Conservation (phyloP, 116 monocot species). For the Trichopus zeylanicus region DNA sequence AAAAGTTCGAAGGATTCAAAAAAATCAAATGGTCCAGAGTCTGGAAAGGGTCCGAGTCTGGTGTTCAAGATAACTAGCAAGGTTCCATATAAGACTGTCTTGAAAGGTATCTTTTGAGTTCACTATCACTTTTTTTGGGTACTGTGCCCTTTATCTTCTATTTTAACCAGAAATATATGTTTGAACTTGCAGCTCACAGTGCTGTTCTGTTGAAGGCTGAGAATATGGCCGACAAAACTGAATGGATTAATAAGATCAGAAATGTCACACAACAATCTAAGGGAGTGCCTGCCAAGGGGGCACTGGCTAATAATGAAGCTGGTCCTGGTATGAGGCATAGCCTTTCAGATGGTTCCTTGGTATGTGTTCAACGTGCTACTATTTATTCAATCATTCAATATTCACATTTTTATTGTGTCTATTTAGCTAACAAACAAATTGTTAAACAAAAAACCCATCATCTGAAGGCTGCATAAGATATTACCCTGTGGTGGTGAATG, state of each 20-base stretch:
- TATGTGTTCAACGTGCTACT: constrained; percentile 17
- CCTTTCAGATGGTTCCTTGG: constrained; percentile 82
- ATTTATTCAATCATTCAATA: neutral
- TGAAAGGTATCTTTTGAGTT: constrained; percentile 50
- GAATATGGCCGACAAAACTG: constrained; percentile 74
- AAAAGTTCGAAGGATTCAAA: constrained; percentile 81
- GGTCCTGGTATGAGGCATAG: constrained; percentile 65
- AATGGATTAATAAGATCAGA: constrained; percentile 75
- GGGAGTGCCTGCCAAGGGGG: constrained; percentile 35
- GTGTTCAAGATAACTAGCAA: constrained; percentile 84
- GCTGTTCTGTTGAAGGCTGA: constrained; percentile 83
- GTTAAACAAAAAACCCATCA: too few species aligned
- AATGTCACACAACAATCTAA: constrained; percentile 57
- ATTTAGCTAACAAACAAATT: too few species aligned
- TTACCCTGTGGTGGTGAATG: neutral
- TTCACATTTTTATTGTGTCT: neutral
- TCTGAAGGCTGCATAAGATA: too few species aligned
- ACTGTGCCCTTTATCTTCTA: constrained; percentile 1
- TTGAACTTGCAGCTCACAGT: constrained; percentile 67
- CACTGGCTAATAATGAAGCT: constrained; percentile 30
- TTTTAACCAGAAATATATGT: neutral
- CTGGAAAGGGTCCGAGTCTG: constrained; percentile 54
- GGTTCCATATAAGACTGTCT: constrained; percentile 81
- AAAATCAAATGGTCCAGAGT: constrained; percentile 65
- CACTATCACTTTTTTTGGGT: neutral